Percentiles rank a stretch among this genome's conserved stretches.
phyloP scores from a whole-genome alignment of 371 early-diverging fungal genomes.

The Batkoa obscura region DNA sequence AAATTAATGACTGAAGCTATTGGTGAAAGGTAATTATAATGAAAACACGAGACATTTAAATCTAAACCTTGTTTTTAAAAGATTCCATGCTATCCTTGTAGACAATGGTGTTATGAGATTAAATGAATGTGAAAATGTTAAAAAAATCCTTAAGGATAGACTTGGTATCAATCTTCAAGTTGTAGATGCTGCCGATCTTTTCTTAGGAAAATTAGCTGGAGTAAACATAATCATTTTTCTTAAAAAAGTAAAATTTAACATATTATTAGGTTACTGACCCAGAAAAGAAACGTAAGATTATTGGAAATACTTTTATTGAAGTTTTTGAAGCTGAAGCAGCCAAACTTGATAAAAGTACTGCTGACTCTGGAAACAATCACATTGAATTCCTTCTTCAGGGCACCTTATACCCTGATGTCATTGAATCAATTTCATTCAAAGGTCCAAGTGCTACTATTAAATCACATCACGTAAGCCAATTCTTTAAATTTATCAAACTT shows the following conservation, averaged over 20 bases:
- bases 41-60: too few species aligned
- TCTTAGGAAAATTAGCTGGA: conserved; percentile 70
- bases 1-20: conserved; percentile 91
- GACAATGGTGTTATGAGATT: conserved; percentile 97
- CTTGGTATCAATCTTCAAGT: conserved; percentile 89
- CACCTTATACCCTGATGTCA: conserved; percentile 95
- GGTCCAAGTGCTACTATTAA: conserved; percentile 96
- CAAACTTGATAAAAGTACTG: conserved; percentile 56
- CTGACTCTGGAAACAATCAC: conserved; percentile 31
- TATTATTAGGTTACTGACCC: conserved; percentile 49
- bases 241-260: too few species aligned
- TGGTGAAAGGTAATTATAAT: conserved; percentile 67
- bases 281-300: conserved; percentile 92
- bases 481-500: not conserved
- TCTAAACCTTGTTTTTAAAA: too few species aligned
- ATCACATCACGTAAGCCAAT: conserved; percentile 67
- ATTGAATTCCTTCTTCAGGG: conserved; percentile 92
- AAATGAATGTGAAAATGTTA: conserved; percentile 74
- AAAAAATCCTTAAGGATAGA: conserved; percentile 62
- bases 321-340: conserved; percentile 89
- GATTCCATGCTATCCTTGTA: conserved; percentile 91
- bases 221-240: too few species aligned
- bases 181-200: conserved; percentile 73
- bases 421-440: conserved; percentile 96
- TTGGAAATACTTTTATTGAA: conserved; percentile 94